Base-by-base conservation (phyloP, 179 eudicot species). In the Silene vulgaris region DNA sequence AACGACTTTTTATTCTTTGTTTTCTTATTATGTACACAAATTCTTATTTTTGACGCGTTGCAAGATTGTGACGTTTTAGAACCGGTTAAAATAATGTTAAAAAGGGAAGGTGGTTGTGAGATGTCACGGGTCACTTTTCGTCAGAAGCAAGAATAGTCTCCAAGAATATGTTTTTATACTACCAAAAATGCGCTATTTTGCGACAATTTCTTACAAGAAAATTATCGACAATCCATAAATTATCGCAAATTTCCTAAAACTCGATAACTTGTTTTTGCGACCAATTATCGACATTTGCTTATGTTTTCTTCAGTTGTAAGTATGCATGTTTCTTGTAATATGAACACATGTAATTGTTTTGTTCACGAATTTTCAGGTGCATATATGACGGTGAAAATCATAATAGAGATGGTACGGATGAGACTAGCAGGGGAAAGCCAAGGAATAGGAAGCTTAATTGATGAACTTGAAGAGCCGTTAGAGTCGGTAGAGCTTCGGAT, bases 401-500 rank as follows among this genome's bases (percentile, higher is more conserved):
- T 94, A 4, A 94, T 94, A 67, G 96, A 94, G 83, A 92, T 94
- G 98, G 95, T 92, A 7, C 76, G 89, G 0, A 94, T 94, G 97
- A 89, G 82, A 80, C 88, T 94, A 14, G 86, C 85, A 20, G 97
- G 98, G 13, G 86, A 88, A 68, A 80, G 65, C 17, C 87, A 92
- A 82, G 97, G 97, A 45, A 90, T 94, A 4, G 97, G 98, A 16
- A 90, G 91, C 69, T 76, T 92, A 19, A 90, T 92, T 32, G 84
- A 86, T 74, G 95, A 88, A 69, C 96, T 94, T 3, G 96, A 90
- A 65, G 96, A 89, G 71, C 95, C 98, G 13, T 54, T 87, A 7
- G 98, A 92, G 74, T 87, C 95, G 0, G 80, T 81, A 56, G 97
- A 92, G 83, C 78, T 94, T 3, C 87, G 98, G 71, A 90, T 94